phyloP scores from a whole-genome alignment of 2,329 filamentous ascomycete species.

The Calycina marina region DNA sequence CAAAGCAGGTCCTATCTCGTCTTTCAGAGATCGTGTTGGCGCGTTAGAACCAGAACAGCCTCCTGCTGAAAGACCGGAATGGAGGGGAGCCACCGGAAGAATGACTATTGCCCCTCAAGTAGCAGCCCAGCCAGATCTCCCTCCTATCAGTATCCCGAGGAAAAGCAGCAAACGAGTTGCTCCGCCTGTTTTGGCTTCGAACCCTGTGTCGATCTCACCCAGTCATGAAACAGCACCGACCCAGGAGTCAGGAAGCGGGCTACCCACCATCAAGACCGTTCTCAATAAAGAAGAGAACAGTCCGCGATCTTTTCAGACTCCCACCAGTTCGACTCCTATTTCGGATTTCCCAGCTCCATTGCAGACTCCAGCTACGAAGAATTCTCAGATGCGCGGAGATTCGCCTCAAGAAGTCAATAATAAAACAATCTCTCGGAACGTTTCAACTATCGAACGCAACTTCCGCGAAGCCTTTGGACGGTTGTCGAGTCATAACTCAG shows the following conservation, averaged over 20 bases:
- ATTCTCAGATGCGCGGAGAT: background rate
- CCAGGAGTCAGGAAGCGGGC: no score
- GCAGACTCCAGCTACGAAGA: background rate
- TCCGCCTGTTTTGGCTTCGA: slow-evolving; percentile 11
- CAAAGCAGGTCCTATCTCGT: slow-evolving; percentile 17
- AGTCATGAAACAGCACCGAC: no score
- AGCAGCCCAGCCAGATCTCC: slow-evolving; percentile 40
- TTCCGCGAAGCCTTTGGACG: slow-evolving; percentile 16
- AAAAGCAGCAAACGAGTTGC: slow-evolving; percentile 30
- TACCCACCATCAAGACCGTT: slow-evolving; percentile 9
- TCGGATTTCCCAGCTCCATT: no score
- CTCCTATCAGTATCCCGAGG: slow-evolving; percentile 40
- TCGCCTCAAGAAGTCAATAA: background rate
- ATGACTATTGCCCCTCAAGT: slow-evolving; percentile 48
- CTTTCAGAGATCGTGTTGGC: slow-evolving; percentile 32
- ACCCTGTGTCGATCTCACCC: slow-evolving; percentile 16
- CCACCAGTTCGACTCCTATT: no score
- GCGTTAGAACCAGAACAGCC: slow-evolving; percentile 24
- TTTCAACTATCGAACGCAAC: slow-evolving; percentile 15
- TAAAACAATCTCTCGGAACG: no score
- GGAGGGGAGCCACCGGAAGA: slow-evolving; percentile 62
- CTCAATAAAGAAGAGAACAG: slow-evolving; percentile 7
- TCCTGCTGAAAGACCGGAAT: slow-evolving; percentile 35
- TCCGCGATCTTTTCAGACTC: no score
- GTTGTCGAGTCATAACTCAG: slow-evolving; percentile 4